A percentile compares a stretch with the other conserved stretches of the same genome.
These are phyloP conservation scores for Ilex asprella DNA, from an alignment of 257 asterid species.

Conservation along the genomic window DNA sequence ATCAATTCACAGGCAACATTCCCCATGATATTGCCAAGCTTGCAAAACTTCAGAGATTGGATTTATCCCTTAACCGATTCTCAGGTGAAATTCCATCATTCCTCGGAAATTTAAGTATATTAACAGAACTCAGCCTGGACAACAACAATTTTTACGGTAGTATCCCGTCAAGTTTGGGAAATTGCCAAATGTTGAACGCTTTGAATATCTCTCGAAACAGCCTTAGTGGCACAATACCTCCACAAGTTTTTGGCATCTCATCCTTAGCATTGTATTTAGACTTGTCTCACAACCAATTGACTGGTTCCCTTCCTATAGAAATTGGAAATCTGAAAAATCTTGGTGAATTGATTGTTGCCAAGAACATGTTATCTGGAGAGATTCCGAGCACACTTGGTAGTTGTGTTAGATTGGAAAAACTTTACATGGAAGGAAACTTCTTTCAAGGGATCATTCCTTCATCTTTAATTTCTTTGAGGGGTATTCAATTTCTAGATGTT, in stretches of 20 bases:
- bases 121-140: slow-evolving; percentile 7
- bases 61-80: slow-evolving; percentile 9
- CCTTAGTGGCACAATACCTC: slow-evolving; percentile 14
- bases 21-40: slow-evolving; percentile 10
- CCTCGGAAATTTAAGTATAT: slow-evolving; percentile 6
- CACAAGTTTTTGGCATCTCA: slow-evolving; percentile 6
- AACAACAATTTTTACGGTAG: slow-evolving; percentile 6
- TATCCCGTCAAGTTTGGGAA: slow-evolving; percentile 15
- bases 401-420: slow-evolving; percentile 11
- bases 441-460: slow-evolving; percentile 16
- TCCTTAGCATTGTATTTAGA: slow-evolving; percentile 14
- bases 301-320: slow-evolving; percentile 14
- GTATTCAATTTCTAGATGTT: slow-evolving; percentile 8
- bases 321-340: slow-evolving; percentile 14
- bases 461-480: slow-evolving; percentile 16
- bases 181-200: slow-evolving; percentile 3
- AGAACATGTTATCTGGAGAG: slow-evolving; percentile 20
- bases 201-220: slow-evolving; percentile 17
- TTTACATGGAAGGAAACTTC: slow-evolving; percentile 9
- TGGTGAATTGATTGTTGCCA: slow-evolving; percentile 13
- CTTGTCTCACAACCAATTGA: slow-evolving; percentile 10
- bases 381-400: slow-evolving; percentile 18
- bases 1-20: slow-evolving; percentile 10
- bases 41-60: slow-evolving; percentile 7
- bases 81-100: slow-evolving; percentile 13